Evolutionary conservation across 257 asterid genomes (phyloP).

Genomic region (Solanum etuberosum): DNA sequence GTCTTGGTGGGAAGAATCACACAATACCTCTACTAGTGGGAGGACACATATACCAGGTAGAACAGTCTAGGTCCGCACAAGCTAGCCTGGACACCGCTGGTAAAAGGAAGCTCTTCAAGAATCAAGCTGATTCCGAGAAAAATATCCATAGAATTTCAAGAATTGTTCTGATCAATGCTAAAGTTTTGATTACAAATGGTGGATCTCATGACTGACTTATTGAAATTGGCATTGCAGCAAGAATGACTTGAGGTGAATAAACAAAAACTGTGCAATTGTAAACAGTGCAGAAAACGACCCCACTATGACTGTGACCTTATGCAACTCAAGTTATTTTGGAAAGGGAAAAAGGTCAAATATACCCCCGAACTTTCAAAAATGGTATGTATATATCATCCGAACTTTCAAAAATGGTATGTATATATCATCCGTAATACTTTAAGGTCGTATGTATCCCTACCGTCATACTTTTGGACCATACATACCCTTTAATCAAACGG

Average conservation of each 20-base stretch:
- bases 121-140: neutral
- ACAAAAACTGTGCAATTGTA: neutral
- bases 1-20: neutral
- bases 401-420: neutral
- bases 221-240: neutral
- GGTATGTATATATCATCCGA: neutral
- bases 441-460: neutral
- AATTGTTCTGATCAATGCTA: neutral
- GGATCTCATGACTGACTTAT: neutral
- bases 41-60: neutral
- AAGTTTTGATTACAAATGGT: neutral
- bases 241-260: neutral
- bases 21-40: neutral
- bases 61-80: neutral
- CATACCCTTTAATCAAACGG: neutral
- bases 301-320: neutral
- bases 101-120: neutral
- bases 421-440: neutral
- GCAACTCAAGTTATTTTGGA: neutral
- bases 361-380: neutral
- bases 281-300: neutral
- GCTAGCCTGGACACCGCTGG: neutral
- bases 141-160: neutral
- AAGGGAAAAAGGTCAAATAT: neutral
- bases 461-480: neutral